phyloP scores from a whole-genome alignment of 2,329 filamentous ascomycete species.

The Claviceps monticola region DNA sequence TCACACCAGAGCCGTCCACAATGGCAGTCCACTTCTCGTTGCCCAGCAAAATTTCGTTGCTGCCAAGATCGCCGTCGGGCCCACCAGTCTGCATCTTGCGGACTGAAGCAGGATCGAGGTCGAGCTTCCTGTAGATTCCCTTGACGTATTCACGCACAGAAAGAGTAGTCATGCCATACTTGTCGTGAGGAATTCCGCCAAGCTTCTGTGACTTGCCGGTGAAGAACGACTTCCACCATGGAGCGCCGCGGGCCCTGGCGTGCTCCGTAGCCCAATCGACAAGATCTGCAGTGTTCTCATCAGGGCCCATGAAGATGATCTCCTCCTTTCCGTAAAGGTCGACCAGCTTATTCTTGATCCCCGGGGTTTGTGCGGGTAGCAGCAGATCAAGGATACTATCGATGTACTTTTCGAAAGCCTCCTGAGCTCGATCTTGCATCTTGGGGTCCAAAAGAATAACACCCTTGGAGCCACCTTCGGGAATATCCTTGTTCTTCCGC shows the following conservation, averaged over 20 bases:
- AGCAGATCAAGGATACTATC: conserved; percentile 95
- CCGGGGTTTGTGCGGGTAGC: conserved; percentile 75
- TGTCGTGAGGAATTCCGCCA: conserved; percentile 90
- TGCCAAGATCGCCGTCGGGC: conserved; percentile 89
- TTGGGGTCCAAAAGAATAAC: conserved; percentile 88
- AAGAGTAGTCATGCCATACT: conserved; percentile 94
- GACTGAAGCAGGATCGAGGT: conserved; percentile 72
- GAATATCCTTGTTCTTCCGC: conserved; percentile 99
- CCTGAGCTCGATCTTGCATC: conserved; percentile 82
- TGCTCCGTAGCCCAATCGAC: conserved; percentile 99
- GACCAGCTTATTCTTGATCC: conserved; percentile 97
- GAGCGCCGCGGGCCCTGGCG: conserved; percentile 70
- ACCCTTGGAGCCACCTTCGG: conserved; percentile 94
- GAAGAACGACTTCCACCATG: conserved; percentile 99
- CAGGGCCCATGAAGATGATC: conserved; percentile 96
- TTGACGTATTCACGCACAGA: conserved; percentile 93
- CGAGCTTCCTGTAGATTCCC: conserved; percentile 92
- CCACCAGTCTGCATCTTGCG: conserved; percentile 96
- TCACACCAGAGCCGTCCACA: conserved; percentile 90
- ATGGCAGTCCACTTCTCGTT: conserved; percentile 93
- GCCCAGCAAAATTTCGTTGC: conserved; percentile 91
- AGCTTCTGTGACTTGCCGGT: conserved; percentile 95
- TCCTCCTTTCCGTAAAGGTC: conserved; percentile 91
- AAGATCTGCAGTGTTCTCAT: conserved; percentile 95
- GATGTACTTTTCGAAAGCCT: conserved; percentile 99